Base-by-base conservation (phyloP, 2,329 filamentous ascomycete genomes). In the Coniochaeta sp. region DNA sequence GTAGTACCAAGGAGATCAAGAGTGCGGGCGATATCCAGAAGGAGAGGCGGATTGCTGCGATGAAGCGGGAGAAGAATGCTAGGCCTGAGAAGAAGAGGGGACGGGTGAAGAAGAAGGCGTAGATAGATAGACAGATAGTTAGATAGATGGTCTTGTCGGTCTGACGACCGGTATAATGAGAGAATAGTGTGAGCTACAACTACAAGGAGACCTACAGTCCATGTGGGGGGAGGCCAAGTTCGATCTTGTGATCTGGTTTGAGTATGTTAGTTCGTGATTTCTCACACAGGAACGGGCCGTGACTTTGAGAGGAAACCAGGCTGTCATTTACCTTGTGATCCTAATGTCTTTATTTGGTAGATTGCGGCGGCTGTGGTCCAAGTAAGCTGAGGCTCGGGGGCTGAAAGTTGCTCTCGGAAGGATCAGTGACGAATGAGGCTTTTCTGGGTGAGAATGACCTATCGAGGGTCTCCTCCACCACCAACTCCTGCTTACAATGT, bases 11-110 rank as follows among this genome's bases (percentile, higher is more conserved):
- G 70, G 93, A 97, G 79, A 77, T 98, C 70, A 91, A 89, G 79
- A 89, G 84, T 61, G 85, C 86, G 60, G 87, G 93, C 52, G 92
- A 96, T 72, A 91, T 98, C 66, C 84, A 89, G 69, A 96, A 92
- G 81, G 85, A 88, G 63, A 84, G 95, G 70, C 87, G 87, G 72
- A 70, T 91, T 69, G 83, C 89, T 79, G 89, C 96, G 78, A 84
- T 82, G 76, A 85, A 84, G 71, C 86, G 79, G 72, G 89, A 89
- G 71, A 98, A 99, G 85, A 98, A 96, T 74, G 93, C 90, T 9
- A 80, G 93, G 68, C 92, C 92, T 8, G 71, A 82, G 44, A 89
- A 82, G 76, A 91, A 83, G 77, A 44, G 58, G 33, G 77, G 59
- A 1, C 55, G 59, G 36, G 65, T 63, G 57, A 64, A 63, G 62